phyloP scores from a whole-genome alignment of 768 basidiomycete genomes.

The Pleurotus salmoneostramineus region DNA sequence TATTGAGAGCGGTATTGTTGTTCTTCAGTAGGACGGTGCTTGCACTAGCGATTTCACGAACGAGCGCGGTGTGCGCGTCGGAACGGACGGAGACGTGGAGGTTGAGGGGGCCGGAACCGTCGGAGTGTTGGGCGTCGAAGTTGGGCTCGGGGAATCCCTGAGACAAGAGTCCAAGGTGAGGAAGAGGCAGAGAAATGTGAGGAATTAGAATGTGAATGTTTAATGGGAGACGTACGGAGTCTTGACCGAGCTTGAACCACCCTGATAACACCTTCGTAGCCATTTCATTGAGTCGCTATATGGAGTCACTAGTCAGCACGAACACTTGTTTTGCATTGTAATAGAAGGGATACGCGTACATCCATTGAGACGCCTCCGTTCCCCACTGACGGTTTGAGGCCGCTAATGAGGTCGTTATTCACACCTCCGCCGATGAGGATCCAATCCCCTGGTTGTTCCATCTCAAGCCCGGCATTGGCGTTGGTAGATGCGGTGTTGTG shows the following conservation, averaged over 20 bases:
- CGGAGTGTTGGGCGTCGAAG: slow-evolving; percentile 41
- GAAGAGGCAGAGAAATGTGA: background rate
- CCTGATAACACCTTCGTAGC: slow-evolving; percentile 38
- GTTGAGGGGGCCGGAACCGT: slow-evolving; percentile 42
- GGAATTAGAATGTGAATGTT: no score
- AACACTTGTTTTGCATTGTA: background rate
- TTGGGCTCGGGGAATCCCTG: slow-evolving; percentile 43
- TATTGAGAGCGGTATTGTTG: slow-evolving; percentile 33
- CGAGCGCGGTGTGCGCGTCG: slow-evolving; percentile 43
- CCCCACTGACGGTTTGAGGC: slow-evolving; percentile 30
- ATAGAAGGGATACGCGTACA: slow-evolving; percentile 15
- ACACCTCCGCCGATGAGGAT: slow-evolving; percentile 42
- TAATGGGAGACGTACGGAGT: slow-evolving; percentile 24
- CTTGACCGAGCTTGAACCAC: slow-evolving; percentile 46
- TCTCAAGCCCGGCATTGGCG: slow-evolving; percentile 45
- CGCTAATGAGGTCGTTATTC: slow-evolving; percentile 14
- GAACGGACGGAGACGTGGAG: slow-evolving; percentile 39
- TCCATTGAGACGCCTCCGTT: slow-evolving; percentile 26
- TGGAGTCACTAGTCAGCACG: background rate
- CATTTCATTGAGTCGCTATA: slow-evolving; percentile 42
- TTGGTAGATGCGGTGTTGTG: slow-evolving; percentile 42
- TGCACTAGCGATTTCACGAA: slow-evolving; percentile 59
- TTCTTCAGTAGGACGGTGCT: slow-evolving; percentile 73
- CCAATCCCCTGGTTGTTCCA: slow-evolving; percentile 49
- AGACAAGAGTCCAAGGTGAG: background rate